A percentile compares a stretch with the other conserved stretches of the same genome.
These are phyloP conservation scores for Chlorella sp. DNA, from an alignment of 139 green algal species.

Conservation along the genomic window DNA sequence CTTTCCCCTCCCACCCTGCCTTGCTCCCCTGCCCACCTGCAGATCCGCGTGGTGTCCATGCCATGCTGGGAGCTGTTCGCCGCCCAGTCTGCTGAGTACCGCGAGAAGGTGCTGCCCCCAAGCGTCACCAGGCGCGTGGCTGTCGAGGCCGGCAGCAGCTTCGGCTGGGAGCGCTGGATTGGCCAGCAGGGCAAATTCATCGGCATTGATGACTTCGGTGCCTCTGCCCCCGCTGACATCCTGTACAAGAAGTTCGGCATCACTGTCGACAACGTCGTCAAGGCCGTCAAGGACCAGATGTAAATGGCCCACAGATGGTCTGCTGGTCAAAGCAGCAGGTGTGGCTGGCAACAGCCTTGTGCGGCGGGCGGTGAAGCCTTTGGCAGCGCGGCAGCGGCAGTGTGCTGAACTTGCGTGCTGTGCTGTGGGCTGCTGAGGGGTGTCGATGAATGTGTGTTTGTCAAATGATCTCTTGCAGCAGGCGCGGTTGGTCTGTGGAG, in stretches of 20 bases:
- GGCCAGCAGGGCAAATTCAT: conserved; percentile 71
- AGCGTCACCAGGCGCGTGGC: conserved; percentile 67
- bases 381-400: too few species aligned
- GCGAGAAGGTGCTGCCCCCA: conserved; percentile 68
- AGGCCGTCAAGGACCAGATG: conserved; percentile 63
- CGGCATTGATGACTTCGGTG: conserved; percentile 91
- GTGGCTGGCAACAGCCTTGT: too few species aligned
- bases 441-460: too few species aligned
- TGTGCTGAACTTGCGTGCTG: too few species aligned
- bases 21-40: too few species aligned
- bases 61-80: conserved; percentile 96
- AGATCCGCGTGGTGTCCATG: conserved; percentile 93
- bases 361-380: too few species aligned
- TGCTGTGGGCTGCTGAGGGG: too few species aligned
- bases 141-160: conserved; percentile 87
- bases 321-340: too few species aligned
- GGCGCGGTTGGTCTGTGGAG: too few species aligned
- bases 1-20: too few species aligned
- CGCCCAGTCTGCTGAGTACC: conserved; percentile 78
- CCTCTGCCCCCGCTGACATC: conserved; percentile 78
- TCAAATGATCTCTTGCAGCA: too few species aligned
- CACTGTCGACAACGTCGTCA: conserved; percentile 67
- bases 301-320: too few species aligned
- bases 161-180: conserved; percentile 79
- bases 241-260: conserved; percentile 98